Percentiles rank a stretch among this genome's conserved stretches.
Conservation (phyloP, 2,329 filamentous ascomycete genomes). For the Talaromyces funiculosus region DNA sequence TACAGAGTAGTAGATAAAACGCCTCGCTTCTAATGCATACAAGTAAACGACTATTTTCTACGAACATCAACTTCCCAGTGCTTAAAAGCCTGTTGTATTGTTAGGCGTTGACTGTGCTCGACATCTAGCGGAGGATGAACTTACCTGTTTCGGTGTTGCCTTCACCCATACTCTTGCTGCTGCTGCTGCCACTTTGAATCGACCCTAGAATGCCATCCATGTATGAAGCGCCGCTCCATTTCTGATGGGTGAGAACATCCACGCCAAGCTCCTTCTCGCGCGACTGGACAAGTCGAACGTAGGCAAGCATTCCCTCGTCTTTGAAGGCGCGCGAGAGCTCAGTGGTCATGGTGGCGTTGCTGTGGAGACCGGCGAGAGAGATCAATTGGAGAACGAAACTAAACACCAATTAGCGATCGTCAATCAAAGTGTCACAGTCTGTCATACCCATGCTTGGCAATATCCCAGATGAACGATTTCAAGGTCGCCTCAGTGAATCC, state of each 20-base stretch:
- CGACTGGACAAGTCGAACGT: conserved; percentile 87
- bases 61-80: neutral
- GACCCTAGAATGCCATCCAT: conserved; percentile 85
- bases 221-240: conserved; percentile 65
- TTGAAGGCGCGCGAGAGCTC: conserved; percentile 81
- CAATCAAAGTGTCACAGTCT: neutral
- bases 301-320: conserved; percentile 90
- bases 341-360: conserved; percentile 57
- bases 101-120: neutral
- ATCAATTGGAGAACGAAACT: conserved; percentile 61
- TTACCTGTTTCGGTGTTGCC: conserved; percentile 71
- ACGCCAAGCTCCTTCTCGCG: conserved; percentile 85
- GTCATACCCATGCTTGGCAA: conserved; percentile 76
- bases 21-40: conserved; percentile 1
- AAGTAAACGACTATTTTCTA: neutral
- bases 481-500: conserved; percentile 79
- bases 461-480: conserved; percentile 92
- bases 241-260: conserved; percentile 92
- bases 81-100: neutral
- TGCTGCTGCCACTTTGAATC: conserved; percentile 85
- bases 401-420: conserved; percentile 15
- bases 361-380: conserved; percentile 59
- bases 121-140: conserved; percentile 6
- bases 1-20: too few relatives aligned
- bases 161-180: conserved; percentile 88